Conservation (phyloP, 768 basidiomycete species). For the Xerocomus potaroensis region DNA sequence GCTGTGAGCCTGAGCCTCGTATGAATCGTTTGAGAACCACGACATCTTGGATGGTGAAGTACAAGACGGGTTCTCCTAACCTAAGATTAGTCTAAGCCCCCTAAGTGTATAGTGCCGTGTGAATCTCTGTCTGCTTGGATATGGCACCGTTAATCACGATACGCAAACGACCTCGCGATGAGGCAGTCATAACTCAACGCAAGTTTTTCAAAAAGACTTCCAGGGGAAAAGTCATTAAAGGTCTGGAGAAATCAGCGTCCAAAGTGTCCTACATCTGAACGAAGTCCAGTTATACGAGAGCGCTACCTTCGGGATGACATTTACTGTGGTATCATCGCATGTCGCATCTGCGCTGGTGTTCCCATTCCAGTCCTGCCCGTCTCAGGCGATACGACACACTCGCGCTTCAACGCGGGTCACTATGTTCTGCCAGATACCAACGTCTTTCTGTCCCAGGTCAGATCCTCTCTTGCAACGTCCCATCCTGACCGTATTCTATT, state of each 20-base stretch:
- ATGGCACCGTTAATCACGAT: slow-evolving; percentile 62
- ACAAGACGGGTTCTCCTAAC: too few species aligned
- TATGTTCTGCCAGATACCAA: slow-evolving; percentile 94
- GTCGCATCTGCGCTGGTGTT: slow-evolving; percentile 52
- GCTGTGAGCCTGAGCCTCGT: slow-evolving; percentile 22
- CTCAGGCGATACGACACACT: slow-evolving; percentile 55
- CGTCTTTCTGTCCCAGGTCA: slow-evolving; percentile 81
- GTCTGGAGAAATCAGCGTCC: slow-evolving; percentile 35
- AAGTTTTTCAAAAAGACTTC: slow-evolving; percentile 98
- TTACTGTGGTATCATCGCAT: slow-evolving; percentile 74
- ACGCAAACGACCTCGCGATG: slow-evolving; percentile 63
- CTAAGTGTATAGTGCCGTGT: too few species aligned
- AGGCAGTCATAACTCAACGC: slow-evolving; percentile 74
- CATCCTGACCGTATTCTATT: slow-evolving; percentile 2
- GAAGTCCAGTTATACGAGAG: slow-evolving; percentile 73
- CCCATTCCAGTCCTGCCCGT: slow-evolving; percentile 50
- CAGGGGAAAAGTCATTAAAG: slow-evolving; percentile 89
- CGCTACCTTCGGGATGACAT: slow-evolving; percentile 92
- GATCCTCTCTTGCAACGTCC: not conserved
- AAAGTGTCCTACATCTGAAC: not conserved
- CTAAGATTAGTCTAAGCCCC: too few species aligned
- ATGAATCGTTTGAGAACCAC: slow-evolving; percentile 22
- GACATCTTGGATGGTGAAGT: slow-evolving; percentile 12
- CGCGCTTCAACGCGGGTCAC: slow-evolving; percentile 60
- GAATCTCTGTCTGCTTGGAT: not conserved